Percentiles rank a stretch among this genome's conserved stretches.
These are phyloP conservation scores for Fusarium nurragi DNA, from an alignment of 2,329 filamentous ascomycete species.

Conservation along the genomic window DNA sequence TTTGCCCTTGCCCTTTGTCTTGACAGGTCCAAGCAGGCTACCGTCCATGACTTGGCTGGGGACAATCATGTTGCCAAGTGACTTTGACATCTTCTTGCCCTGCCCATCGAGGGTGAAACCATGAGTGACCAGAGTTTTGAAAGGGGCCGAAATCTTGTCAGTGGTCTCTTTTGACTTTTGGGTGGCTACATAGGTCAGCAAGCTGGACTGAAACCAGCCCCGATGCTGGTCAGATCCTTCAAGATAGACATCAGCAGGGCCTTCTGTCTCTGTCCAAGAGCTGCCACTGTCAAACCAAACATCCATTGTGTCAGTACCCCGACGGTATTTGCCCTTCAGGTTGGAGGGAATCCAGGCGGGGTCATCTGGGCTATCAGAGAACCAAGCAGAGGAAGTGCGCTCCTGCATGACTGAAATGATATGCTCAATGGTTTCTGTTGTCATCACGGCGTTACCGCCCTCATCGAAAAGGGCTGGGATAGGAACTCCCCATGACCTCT, in stretches of 20 bases:
- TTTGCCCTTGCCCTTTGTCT: conserved; percentile 63
- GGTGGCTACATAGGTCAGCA: conserved; percentile 83
- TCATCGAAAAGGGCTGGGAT: conserved; percentile 89
- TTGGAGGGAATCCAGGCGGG: conserved; percentile 77
- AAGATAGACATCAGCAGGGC: conserved; percentile 83
- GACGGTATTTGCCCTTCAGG: conserved; percentile 69
- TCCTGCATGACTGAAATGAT: conserved; percentile 81
- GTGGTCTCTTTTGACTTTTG: conserved; percentile 53
- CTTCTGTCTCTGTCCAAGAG: conserved; percentile 76
- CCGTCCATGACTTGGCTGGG: conserved; percentile 88
- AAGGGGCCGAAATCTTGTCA: conserved; percentile 66
- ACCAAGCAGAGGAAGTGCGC: conserved; percentile 92
- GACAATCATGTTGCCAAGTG: conserved; percentile 85
- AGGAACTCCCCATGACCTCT: conserved; percentile 95
- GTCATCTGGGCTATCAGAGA: conserved; percentile 82
- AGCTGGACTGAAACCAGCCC: conserved; percentile 97
- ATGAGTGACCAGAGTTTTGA: conserved; percentile 90
- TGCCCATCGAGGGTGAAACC: conserved; percentile 90
- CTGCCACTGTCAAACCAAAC: conserved; percentile 99
- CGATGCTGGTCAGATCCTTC: conserved; percentile 97
- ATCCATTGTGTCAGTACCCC: conserved; percentile 96
- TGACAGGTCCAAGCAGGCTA: conserved; percentile 75
- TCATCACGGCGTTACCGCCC: conserved; percentile 79
- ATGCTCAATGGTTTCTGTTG: conserved; percentile 80
- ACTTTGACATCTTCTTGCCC: conserved; percentile 99